Evolutionary conservation across 2,329 filamentous ascomycete species (phyloP).

Genomic region (Clonostachys byssicola): DNA sequence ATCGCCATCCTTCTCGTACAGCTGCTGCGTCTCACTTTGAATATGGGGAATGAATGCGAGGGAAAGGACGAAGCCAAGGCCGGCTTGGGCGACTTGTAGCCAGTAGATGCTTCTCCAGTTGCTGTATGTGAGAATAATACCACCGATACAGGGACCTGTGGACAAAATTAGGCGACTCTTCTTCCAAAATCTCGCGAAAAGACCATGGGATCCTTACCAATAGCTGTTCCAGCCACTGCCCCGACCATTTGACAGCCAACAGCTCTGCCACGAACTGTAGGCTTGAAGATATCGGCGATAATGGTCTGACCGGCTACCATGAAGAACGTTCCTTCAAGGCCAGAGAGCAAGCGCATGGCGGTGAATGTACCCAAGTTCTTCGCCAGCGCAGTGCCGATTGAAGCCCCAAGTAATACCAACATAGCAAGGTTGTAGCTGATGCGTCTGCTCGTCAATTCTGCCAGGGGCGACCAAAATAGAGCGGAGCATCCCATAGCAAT

Average conservation of each 20-base stretch:
- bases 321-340: conserved; percentile 6
- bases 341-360: conserved; percentile 4
- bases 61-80: conserved; percentile 12
- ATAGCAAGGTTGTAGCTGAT: conserved; percentile 6
- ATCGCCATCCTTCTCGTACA: background rate
- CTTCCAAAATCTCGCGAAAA: background rate
- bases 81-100: conserved; percentile 12
- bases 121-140: conserved; percentile 14
- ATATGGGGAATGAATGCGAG: conserved; percentile 13
- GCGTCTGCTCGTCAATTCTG: conserved; percentile 3
- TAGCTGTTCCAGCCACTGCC: conserved; percentile 3
- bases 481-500: conserved; percentile 7
- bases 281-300: conserved; percentile 6
- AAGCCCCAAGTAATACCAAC: conserved; percentile 2
- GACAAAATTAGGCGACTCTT: background rate
- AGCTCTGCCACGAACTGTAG: conserved; percentile 3
- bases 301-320: conserved; percentile 8
- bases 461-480: conserved; percentile 6
- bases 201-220: conserved; percentile 1
- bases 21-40: conserved; percentile 4
- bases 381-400: conserved; percentile 5
- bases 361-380: conserved; percentile 5
- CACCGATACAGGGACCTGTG: conserved; percentile 10
- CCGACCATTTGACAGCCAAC: conserved; percentile 4
- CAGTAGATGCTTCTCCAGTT: conserved; percentile 16